Percentiles rank a stretch among this genome's conserved stretches.
These are phyloP conservation scores for Lantana camara DNA, from an alignment of 257 asterid genomes.

Conservation along the genomic window DNA sequence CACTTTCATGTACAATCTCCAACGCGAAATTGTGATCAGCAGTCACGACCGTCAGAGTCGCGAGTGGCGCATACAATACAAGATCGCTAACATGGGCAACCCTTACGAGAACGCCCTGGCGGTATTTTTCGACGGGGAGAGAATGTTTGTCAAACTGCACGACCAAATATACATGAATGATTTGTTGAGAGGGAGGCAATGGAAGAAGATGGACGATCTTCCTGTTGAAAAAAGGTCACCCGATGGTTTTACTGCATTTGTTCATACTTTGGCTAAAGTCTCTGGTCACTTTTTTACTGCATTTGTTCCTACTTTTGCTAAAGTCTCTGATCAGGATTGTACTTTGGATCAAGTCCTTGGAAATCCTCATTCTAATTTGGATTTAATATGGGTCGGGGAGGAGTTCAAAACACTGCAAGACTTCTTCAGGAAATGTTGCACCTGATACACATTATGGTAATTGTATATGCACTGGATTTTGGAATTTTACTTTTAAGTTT, in stretches of 20 bases:
- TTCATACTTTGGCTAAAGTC: not conserved
- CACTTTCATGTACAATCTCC: not conserved
- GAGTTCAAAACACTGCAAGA: too few relatives aligned
- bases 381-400: too few relatives aligned
- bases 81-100: not conserved
- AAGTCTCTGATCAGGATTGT: constrained; percentile 1
- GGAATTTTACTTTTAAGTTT: too few relatives aligned
- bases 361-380: too few relatives aligned
- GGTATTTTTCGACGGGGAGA: not conserved
- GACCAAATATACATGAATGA: not conserved
- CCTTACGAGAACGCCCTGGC: not conserved
- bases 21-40: not conserved
- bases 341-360: too few relatives aligned
- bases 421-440: too few relatives aligned
- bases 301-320: not conserved
- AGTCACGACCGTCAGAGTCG: not conserved
- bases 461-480: too few relatives aligned
- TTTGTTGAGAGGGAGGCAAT: too few relatives aligned
- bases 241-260: not conserved
- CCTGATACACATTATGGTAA: too few relatives aligned
- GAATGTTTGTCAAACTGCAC: not conserved
- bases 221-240: too few relatives aligned
- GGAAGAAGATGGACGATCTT: too few relatives aligned
- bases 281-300: not conserved
- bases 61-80: not conserved